Percentiles rank a stretch among this genome's conserved stretches.
Evolutionary conservation across 306 rosid species (phyloP).

Genomic region (Castanea mollissima): DNA sequence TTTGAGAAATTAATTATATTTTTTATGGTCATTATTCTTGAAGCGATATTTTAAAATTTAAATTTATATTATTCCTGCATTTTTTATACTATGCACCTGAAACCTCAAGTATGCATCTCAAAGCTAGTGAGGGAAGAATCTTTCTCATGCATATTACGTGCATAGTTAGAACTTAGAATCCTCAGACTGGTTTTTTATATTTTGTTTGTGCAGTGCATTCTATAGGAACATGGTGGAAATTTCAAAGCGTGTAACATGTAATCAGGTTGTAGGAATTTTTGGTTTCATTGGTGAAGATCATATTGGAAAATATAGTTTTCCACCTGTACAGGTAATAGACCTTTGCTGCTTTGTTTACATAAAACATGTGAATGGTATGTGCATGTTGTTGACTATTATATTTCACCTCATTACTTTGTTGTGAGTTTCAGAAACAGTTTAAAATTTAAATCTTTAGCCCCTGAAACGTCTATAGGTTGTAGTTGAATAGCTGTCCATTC

Average conservation of each 20-base stretch:
- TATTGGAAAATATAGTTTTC: conserved; percentile 93
- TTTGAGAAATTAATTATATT: neutral
- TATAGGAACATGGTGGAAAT: conserved; percentile 79
- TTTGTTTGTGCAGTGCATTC: conserved; percentile 59
- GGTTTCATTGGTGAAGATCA: conserved; percentile 93
- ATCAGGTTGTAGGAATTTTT: conserved; percentile 90
- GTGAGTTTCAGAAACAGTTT: conserved; percentile 4
- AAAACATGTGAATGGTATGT: neutral
- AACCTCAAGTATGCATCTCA: neutral
- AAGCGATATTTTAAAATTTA: neutral
- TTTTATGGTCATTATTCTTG: neutral
- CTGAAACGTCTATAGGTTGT: neutral
- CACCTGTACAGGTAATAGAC: conserved; percentile 78
- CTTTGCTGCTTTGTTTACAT: conserved; percentile 7
- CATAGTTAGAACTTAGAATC: neutral
- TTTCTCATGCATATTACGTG: neutral
- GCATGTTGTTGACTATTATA: neutral
- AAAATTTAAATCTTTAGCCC: neutral
- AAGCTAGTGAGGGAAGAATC: neutral
- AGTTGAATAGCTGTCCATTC: neutral
- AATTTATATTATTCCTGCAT: neutral
- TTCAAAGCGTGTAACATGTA: conserved; percentile 82
- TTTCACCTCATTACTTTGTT: neutral
- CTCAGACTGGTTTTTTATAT: neutral
- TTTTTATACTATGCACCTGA: neutral